These are phyloP conservation scores for Trichopus zeylanicus DNA, from an alignment of 116 monocot species.

Conservation along the genomic window DNA sequence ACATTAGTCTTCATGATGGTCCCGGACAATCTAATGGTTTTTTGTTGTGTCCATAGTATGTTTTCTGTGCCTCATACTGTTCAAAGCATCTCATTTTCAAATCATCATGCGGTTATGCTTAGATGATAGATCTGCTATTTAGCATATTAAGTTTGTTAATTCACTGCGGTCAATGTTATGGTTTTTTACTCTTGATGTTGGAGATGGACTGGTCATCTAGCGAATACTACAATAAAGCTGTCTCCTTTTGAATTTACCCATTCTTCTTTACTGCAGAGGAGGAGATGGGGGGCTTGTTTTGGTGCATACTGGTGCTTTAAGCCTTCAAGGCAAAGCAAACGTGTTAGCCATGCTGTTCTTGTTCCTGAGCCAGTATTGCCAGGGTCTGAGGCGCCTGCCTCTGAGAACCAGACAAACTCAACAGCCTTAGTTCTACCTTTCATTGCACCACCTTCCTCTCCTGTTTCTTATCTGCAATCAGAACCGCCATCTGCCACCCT, in stretches of 20 bases:
- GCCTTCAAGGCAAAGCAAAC: slow-evolving; percentile 44
- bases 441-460: slow-evolving; percentile 85
- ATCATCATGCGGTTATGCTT: too few species aligned
- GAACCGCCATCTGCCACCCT: slow-evolving; percentile 56
- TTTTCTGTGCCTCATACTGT: too few species aligned
- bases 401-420: slow-evolving; percentile 32
- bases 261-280: slow-evolving; percentile 48
- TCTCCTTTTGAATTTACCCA: not conserved
- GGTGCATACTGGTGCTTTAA: slow-evolving; percentile 89
- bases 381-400: slow-evolving; percentile 9
- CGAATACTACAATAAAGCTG: too few species aligned
- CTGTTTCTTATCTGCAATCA: slow-evolving; percentile 79
- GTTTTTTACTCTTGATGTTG: too few species aligned
- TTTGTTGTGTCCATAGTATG: too few species aligned
- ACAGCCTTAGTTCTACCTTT: slow-evolving; percentile 38
- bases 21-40: too few species aligned
- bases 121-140: too few species aligned
- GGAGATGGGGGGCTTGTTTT: slow-evolving; percentile 67
- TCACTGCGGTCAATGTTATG: too few species aligned
- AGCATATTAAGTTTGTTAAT: too few species aligned
- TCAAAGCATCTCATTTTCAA: too few species aligned
- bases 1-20: too few species aligned
- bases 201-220: too few species aligned
- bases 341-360: slow-evolving; percentile 60
- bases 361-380: slow-evolving; percentile 39